These are phyloP conservation scores for Pisolithus microcarpus DNA, from an alignment of 768 basidiomycete genomes.

Conservation along the genomic window DNA sequence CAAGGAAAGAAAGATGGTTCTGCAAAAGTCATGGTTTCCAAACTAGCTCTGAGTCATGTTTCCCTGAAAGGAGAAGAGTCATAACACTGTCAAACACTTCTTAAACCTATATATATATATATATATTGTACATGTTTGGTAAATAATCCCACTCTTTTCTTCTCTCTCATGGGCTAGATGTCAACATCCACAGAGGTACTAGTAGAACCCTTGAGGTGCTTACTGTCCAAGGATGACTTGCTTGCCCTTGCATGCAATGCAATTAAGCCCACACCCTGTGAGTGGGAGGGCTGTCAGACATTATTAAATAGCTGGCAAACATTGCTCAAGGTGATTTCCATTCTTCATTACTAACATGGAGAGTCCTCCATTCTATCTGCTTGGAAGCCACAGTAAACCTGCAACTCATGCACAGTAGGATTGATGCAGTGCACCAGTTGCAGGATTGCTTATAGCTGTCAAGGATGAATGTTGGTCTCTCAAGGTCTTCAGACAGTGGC, in stretches of 20 bases:
- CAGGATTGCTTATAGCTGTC: slow-evolving; percentile 17
- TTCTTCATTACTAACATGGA: slow-evolving; percentile 1
- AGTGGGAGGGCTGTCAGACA: slow-evolving; percentile 22
- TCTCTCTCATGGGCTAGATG: slow-evolving; percentile 1
- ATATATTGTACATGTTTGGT: background rate
- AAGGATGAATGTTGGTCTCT: slow-evolving; percentile 2
- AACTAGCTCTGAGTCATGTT: too few relatives aligned
- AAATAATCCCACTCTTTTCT: background rate
- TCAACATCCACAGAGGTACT: slow-evolving; percentile 8
- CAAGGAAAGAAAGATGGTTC: too few relatives aligned
- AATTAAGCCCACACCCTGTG: slow-evolving; percentile 22
- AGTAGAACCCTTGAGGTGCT: slow-evolving; percentile 9
- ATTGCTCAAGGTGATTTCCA: slow-evolving; percentile 23
- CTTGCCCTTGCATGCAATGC: slow-evolving; percentile 16
- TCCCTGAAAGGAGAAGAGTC: too few relatives aligned
- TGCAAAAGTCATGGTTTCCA: too few relatives aligned
- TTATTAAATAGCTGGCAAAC: slow-evolving; percentile 23
- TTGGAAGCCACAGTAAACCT: slow-evolving; percentile 8
- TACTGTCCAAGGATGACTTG: slow-evolving; percentile 17
- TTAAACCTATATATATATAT: background rate
- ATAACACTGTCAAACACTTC: too few relatives aligned
- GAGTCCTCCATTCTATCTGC: background rate
- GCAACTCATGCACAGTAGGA: slow-evolving; percentile 7
- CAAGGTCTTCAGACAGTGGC: background rate
- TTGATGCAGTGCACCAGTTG: slow-evolving; percentile 7